Evolutionary conservation across 148 eudicot species (phyloP), one percentile per base, ranked within the genome.

Genomic region (Cornus florida): DNA sequence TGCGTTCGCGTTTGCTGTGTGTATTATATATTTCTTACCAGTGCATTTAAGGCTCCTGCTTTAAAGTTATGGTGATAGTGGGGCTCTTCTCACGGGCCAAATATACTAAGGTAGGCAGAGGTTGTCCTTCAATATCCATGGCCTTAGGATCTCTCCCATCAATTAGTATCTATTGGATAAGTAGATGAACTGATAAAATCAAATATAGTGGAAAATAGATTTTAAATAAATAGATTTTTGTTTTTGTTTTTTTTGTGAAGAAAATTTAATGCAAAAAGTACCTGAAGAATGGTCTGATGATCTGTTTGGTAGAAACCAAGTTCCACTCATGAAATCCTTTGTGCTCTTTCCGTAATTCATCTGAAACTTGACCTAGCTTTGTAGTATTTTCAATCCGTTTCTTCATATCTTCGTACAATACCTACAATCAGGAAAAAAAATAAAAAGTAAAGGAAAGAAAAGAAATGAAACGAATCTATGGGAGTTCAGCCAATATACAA

Each of bases 241-340:
- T 35, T 33, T 20, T 71, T 8, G 0, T 46, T 0, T 56, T 48
- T 13, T 5, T 50, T 50, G 19, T 13, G 28, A 53, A 46, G 9
- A 28, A 28, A 28, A 28, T 28, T n/a, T n/a, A 5, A 13, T 57
- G 62, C 62, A 13, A 19, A 57, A 13, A 16, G 23, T 74, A 78
- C 82, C 67, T 83, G 78, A 41, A 83, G 59, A 33, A 78, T 78
- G 33, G 82, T 38, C 23, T 71, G 85, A 53, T 83, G 82, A 69
- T 83, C 9, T 12, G 23, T n/a, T 24, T 28, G n/a, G 57, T 13
- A n/a, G 72, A 22, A n/a, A 62, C 62, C 19, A 46, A n/a, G 48
- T 83, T 35, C 85, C 82, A 79, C 64, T 83, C 79, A 10, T 35
- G 14, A 75, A 75, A 78, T 20, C 82, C 82, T 53, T 79, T 70